phyloP scores from a whole-genome alignment of 495 filamentous ascomycete species.

The Terfezia claveryi region DNA sequence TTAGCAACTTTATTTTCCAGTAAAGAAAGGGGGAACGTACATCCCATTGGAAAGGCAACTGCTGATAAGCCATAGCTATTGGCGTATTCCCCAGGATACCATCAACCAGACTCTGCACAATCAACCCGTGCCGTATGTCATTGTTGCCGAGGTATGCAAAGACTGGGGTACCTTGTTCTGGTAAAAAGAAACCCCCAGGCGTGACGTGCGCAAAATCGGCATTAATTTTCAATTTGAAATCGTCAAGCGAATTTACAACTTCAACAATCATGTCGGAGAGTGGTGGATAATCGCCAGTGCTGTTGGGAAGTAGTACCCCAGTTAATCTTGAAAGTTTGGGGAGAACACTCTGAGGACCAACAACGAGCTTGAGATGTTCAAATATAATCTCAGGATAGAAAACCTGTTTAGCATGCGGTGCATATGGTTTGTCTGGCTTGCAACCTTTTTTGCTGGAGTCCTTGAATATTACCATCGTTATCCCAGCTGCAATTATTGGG shows the following conservation, averaged over 20 bases:
- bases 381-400: too few species aligned
- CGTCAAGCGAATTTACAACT: constrained; percentile 36
- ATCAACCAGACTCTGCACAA: constrained; percentile 52
- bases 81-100: constrained; percentile 39
- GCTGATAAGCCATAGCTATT: constrained; percentile 42
- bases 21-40: constrained; percentile 2
- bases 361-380: constrained; percentile 28
- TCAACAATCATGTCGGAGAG: constrained; percentile 27
- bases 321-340: too few species aligned
- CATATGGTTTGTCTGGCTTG: too few species aligned
- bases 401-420: too few species aligned
- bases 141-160: constrained; percentile 37
- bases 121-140: constrained; percentile 33
- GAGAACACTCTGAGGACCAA: constrained; percentile 37
- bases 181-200: constrained; percentile 57
- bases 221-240: constrained; percentile 44
- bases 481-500: constrained; percentile 50
- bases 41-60: constrained; percentile 47
- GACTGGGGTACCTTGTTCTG: constrained; percentile 28
- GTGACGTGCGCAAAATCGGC: constrained; percentile 40
- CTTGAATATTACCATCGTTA: constrained; percentile 51
- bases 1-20: too few species aligned
- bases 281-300: too few species aligned
- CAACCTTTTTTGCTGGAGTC: constrained; percentile 35
- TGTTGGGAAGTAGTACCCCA: too few species aligned